A percentile compares a stretch with the other conserved stretches of the same genome.
Conservation (phyloP, 1,139 yeast species). For the Pichiaceae sp. region DNA sequence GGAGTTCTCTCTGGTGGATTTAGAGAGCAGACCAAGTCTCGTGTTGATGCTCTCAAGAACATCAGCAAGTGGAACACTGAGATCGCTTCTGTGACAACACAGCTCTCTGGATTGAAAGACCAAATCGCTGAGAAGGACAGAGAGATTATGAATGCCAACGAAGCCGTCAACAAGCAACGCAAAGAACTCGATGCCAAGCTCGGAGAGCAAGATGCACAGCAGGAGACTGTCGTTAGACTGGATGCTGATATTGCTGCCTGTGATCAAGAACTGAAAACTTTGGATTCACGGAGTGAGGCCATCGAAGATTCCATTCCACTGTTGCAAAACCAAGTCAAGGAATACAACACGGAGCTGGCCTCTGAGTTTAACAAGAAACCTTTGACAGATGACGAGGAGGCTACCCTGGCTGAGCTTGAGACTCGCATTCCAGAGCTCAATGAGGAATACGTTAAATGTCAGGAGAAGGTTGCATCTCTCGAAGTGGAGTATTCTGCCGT, state of each 20-base stretch:
- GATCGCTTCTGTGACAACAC: constrained; percentile 30
- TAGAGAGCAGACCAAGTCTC: constrained; percentile 57
- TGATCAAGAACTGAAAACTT: constrained; percentile 33
- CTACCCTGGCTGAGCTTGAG: constrained; percentile 32
- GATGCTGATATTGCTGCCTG: constrained; percentile 32
- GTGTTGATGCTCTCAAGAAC: constrained; percentile 60
- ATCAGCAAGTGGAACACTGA: constrained; percentile 46
- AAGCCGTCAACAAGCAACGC: constrained; percentile 37
- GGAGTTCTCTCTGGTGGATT: constrained; percentile 92
- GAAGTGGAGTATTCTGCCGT: constrained; percentile 44
- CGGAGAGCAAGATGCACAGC: constrained; percentile 36
- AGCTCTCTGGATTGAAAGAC: constrained; percentile 29
- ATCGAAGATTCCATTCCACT: constrained; percentile 17
- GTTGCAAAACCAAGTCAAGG: constrained; percentile 26
- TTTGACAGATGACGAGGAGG: constrained; percentile 38
- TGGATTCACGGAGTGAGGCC: constrained; percentile 23
- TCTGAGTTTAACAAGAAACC: constrained; percentile 44
- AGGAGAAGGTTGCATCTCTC: constrained; percentile 36
- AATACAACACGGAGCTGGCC: constrained; percentile 41
- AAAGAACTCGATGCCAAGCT: constrained; percentile 33
- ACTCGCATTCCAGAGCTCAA: constrained; percentile 34
- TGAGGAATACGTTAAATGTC: constrained; percentile 32
- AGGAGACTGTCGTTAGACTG: constrained; percentile 33
- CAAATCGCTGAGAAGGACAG: constrained; percentile 33
- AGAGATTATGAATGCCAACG: constrained; percentile 36